Percentiles rank a stretch among this genome's conserved stretches.
Conservation (phyloP, 2,329 filamentous ascomycete species). For the Aspergillus oerlinghausenensis region DNA sequence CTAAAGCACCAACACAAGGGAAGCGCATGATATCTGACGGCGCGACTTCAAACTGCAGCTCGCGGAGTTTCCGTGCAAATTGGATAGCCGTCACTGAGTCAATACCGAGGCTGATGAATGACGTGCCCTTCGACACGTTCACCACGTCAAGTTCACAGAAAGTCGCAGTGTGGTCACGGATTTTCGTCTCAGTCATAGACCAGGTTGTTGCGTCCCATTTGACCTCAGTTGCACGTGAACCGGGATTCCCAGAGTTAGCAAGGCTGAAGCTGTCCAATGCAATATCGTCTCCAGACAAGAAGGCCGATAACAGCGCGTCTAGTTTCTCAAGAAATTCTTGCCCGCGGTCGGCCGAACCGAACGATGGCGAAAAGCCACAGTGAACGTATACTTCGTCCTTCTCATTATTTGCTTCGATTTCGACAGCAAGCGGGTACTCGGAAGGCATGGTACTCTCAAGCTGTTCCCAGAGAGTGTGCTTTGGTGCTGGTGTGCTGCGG, state of each 20-base stretch:
- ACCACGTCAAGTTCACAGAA: constrained; percentile 20
- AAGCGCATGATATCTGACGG: constrained; percentile 34
- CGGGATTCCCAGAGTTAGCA: constrained; percentile 1
- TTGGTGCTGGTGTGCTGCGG: constrained; percentile 9
- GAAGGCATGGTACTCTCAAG: constrained; percentile 31
- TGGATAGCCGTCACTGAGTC: constrained; percentile 32
- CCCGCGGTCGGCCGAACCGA: constrained; percentile 18
- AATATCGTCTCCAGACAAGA: constrained; percentile 21
- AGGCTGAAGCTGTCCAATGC: constrained; percentile 22
- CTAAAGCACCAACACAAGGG: constrained; percentile 25
- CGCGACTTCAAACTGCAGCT: constrained; percentile 22
- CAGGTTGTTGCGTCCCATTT: constrained; percentile 19
- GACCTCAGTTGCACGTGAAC: background rate
- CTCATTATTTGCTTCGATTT: constrained; percentile 25
- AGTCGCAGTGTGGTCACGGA: constrained; percentile 18
- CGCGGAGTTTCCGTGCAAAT: constrained; percentile 28
- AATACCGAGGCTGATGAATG: constrained; percentile 30
- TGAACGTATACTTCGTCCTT: constrained; percentile 21
- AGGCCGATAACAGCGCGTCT: constrained; percentile 25
- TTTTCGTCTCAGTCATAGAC: constrained; percentile 18
- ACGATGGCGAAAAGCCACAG: constrained; percentile 22
- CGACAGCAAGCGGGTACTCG: constrained; percentile 34
- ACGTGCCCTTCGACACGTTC: constrained; percentile 25
- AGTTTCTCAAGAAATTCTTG: constrained; percentile 29
- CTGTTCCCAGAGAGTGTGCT: constrained; percentile 24